Percentiles rank a stretch among this genome's conserved stretches.
These are phyloP conservation scores for Pleurotus giganteus DNA, from an alignment of 768 basidiomycete genomes.

Conservation along the genomic window DNA sequence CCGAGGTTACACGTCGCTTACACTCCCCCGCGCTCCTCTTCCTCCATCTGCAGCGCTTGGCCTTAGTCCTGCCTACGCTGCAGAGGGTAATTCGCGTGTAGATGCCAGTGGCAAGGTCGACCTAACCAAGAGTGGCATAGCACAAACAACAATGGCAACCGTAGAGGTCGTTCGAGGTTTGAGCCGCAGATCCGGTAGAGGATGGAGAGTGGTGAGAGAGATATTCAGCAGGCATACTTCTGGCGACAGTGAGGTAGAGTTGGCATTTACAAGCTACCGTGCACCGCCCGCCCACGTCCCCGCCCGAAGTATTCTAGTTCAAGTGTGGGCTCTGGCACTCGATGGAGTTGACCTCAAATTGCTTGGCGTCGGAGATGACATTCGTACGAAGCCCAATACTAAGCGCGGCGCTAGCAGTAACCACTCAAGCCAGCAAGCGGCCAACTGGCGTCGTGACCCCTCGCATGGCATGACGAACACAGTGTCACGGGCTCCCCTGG, in stretches of 20 bases:
- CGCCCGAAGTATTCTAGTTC: conserved; percentile 69
- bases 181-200: conserved; percentile 20
- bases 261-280: conserved; percentile 71
- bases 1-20: conserved; percentile 53
- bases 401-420: not conserved
- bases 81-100: conserved; percentile 15
- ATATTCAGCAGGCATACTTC: conserved; percentile 20
- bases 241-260: conserved; percentile 23
- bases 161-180: conserved; percentile 73
- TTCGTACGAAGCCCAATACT: conserved; percentile 5
- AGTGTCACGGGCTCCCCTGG: conserved; percentile 5
- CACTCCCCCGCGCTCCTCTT: conserved; percentile 49
- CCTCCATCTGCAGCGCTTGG: conserved; percentile 23
- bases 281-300: conserved; percentile 74
- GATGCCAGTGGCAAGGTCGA: conserved; percentile 56
- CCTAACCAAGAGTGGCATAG: conserved; percentile 71
- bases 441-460: not conserved
- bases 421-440: not conserved
- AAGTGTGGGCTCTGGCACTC: conserved; percentile 87
- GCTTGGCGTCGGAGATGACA: conserved; percentile 43
- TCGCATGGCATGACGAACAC: not conserved
- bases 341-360: conserved; percentile 73
- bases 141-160: conserved; percentile 87
- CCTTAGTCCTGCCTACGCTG: conserved; percentile 6
- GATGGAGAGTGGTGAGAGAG: conserved; percentile 5